A percentile compares a stretch with the other conserved stretches of the same genome.
Evolutionary conservation across 2,329 filamentous ascomycete species (phyloP).

Genomic region (Uncinocarpus reesii): DNA sequence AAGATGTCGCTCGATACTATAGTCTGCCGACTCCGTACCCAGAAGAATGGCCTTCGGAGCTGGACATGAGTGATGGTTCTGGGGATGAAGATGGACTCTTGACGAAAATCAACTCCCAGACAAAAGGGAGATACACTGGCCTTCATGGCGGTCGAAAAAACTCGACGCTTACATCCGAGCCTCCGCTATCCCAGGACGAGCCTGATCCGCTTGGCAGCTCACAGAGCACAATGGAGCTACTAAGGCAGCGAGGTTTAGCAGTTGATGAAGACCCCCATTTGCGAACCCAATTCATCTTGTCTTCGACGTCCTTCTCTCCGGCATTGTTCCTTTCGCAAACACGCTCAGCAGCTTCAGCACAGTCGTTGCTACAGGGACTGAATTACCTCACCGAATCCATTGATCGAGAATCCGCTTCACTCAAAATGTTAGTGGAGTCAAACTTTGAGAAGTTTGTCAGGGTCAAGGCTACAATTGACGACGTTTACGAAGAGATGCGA

Average conservation of each 20-base stretch:
- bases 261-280: conserved; percentile 74
- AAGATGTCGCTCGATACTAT: conserved; percentile 75
- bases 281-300: conserved; percentile 85
- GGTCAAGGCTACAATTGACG: conserved; percentile 95
- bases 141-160: conserved; percentile 65
- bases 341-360: conserved; percentile 74
- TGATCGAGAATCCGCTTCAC: conserved; percentile 91
- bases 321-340: conserved; percentile 85
- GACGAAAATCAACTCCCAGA: conserved; percentile 25
- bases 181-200: conserved; percentile 80
- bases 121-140: conserved; percentile 66
- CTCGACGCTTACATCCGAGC: conserved; percentile 39
- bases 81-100: conserved; percentile 39
- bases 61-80: conserved; percentile 59
- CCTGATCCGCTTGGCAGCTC: conserved; percentile 80
- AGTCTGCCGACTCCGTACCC: conserved; percentile 70
- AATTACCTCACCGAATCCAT: conserved; percentile 83
- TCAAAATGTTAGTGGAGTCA: conserved; percentile 91
- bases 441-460: conserved; percentile 98
- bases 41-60: conserved; percentile 73
- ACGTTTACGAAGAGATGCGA: conserved; percentile 94
- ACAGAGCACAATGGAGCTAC: conserved; percentile 71
- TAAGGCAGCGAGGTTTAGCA: conserved; percentile 65
- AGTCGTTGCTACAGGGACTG: conserved; percentile 67
- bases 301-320: conserved; percentile 90